Evolutionary conservation across 1,284 basidiomycete genomes (phyloP).

Genomic region (Cerioporus squamosus): DNA sequence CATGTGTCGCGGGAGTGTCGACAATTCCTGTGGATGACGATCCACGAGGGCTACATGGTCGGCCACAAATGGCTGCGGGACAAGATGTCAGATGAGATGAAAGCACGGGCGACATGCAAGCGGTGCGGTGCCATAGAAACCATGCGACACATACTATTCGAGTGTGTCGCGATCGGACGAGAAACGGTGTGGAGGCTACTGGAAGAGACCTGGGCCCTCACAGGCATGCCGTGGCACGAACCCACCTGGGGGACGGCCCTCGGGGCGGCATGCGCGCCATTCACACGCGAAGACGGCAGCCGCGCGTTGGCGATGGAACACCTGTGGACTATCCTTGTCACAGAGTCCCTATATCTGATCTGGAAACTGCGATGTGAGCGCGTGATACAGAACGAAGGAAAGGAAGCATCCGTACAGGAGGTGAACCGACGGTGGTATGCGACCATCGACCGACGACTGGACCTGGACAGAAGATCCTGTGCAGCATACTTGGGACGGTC

Average conservation of each 20-base stretch:
- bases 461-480: constrained; percentile 7
- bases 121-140: constrained; percentile 32
- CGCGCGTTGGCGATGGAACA: background rate
- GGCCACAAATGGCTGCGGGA: constrained; percentile 35
- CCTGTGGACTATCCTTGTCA: constrained; percentile 34
- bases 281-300: background rate
- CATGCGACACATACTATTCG: constrained; percentile 39
- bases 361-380: constrained; percentile 36
- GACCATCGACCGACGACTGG: constrained; percentile 1
- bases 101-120: constrained; percentile 30
- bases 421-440: constrained; percentile 12
- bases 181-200: constrained; percentile 32
- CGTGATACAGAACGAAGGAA: constrained; percentile 18
- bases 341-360: constrained; percentile 36
- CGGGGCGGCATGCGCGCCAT: constrained; percentile 2
- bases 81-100: constrained; percentile 25
- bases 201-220: constrained; percentile 18
- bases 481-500: background rate
- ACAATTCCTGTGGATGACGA: constrained; percentile 37
- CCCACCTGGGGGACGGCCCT: constrained; percentile 15
- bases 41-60: constrained; percentile 35
- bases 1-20: constrained; percentile 29
- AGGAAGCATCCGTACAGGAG: background rate
- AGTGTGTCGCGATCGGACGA: constrained; percentile 31
- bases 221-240: constrained; percentile 1